These are phyloP conservation scores for Fusarium equiseti DNA, from an alignment of 2,329 filamentous ascomycete species.

Conservation along the genomic window DNA sequence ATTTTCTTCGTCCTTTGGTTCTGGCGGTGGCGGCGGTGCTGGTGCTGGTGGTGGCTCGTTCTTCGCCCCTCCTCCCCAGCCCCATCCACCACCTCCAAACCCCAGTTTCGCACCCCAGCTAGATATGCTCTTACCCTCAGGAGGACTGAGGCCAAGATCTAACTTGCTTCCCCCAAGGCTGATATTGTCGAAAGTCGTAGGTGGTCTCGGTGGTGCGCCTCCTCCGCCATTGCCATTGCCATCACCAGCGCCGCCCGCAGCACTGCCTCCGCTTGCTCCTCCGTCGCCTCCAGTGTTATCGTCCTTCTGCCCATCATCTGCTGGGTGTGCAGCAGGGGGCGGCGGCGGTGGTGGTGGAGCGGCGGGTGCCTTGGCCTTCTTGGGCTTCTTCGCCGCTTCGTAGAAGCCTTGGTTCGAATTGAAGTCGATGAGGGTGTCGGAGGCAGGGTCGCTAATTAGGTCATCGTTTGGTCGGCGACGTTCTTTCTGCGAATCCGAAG, in stretches of 20 bases:
- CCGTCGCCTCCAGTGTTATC: constrained; percentile 49
- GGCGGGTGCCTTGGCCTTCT: constrained; percentile 54
- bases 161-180: constrained; percentile 72
- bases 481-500: constrained; percentile 39
- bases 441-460: constrained; percentile 61
- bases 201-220: constrained; percentile 53
- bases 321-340: constrained; percentile 37
- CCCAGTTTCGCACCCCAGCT: constrained; percentile 73
- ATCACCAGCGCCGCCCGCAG: constrained; percentile 44
- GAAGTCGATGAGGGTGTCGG: constrained; percentile 67
- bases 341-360: constrained; percentile 46
- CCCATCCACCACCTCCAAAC: constrained; percentile 56
- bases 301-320: constrained; percentile 42
- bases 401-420: constrained; percentile 65
- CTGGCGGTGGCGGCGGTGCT: constrained; percentile 30
- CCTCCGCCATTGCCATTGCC: constrained; percentile 56
- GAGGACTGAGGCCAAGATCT: constrained; percentile 66
- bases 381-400: constrained; percentile 68
- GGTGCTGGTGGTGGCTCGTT: constrained; percentile 50
- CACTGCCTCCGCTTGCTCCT: constrained; percentile 52
- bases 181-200: constrained; percentile 65
- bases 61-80: constrained; percentile 22
- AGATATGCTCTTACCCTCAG: constrained; percentile 60
- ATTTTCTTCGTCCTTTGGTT: constrained; percentile 50
- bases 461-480: constrained; percentile 47